These are phyloP conservation scores for Hypoxylon fuscum DNA, from an alignment of 495 filamentous ascomycete species.

Conservation along the genomic window DNA sequence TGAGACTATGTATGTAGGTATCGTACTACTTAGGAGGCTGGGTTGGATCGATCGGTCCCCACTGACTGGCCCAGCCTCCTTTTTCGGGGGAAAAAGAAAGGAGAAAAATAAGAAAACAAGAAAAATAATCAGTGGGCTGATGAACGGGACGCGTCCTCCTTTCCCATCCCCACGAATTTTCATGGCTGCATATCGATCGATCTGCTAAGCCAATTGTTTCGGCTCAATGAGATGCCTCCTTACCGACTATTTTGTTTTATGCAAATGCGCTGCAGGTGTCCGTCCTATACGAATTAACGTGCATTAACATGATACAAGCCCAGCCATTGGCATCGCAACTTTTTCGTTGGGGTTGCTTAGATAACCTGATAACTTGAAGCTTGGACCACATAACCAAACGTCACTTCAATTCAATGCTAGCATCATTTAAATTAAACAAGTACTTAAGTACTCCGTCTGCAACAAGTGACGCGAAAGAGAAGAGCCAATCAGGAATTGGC, in stretches of 20 bases:
- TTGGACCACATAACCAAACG: too few relatives aligned
- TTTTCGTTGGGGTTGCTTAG: constrained; percentile 8
- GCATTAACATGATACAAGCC: constrained; percentile 20
- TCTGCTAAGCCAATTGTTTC: constrained; percentile 21
- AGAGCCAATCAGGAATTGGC: too few relatives aligned
- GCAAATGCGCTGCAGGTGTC: constrained; percentile 25
- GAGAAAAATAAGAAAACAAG: constrained; percentile 8
- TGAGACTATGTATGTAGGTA: constrained; percentile 3
- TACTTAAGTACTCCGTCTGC: too few relatives aligned
- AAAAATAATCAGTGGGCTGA: constrained; percentile 33
- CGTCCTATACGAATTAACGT: constrained; percentile 35
- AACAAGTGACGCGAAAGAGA: too few relatives aligned
- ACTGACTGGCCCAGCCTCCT: constrained; percentile 36
- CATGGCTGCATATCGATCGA: constrained; percentile 16
- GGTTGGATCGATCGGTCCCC: constrained; percentile 24
- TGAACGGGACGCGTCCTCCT: constrained; percentile 6
- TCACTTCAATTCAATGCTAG: too few relatives aligned
- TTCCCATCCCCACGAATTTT: background rate
- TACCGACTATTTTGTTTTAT: background rate
- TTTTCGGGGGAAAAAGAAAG: constrained; percentile 13
- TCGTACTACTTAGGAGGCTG: constrained; percentile 31
- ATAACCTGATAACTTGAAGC: background rate
- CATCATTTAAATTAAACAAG: too few relatives aligned
- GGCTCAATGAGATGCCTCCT: constrained; percentile 5
- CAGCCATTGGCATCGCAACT: constrained; percentile 4